Percentiles rank a stretch among this genome's conserved stretches.
These are phyloP conservation scores for Eucalyptus shirleyi DNA, from an alignment of 345 rosid species.

Conservation along the genomic window DNA sequence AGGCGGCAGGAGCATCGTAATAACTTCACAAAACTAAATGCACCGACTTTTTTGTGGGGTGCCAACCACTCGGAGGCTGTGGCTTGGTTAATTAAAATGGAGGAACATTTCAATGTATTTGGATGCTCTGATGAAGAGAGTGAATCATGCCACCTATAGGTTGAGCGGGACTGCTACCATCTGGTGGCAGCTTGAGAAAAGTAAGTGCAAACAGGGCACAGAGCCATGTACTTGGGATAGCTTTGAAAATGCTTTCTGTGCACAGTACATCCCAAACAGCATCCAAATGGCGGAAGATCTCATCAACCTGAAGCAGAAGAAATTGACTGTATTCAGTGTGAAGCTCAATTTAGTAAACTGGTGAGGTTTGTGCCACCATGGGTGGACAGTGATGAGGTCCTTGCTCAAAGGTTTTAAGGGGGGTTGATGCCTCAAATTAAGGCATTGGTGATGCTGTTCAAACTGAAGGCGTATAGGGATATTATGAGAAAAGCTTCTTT, in stretches of 20 bases:
- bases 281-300: not conserved
- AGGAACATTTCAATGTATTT: not conserved
- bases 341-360: not conserved
- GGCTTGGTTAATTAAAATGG: not conserved
- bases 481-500: not conserved
- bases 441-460: not conserved
- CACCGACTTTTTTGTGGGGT: not conserved
- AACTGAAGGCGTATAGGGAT: not conserved
- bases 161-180: not conserved
- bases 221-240: not conserved
- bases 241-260: not conserved
- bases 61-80: not conserved
- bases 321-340: not conserved
- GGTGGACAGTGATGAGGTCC: not conserved
- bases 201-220: not conserved
- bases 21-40: not conserved
- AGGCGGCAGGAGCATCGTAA: not conserved
- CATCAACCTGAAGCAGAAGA: not conserved
- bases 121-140: not conserved
- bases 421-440: not conserved
- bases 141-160: not conserved
- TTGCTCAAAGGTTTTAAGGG: not conserved
- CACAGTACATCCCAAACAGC: not conserved
- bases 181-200: not conserved
- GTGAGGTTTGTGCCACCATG: not conserved